Conservation (phyloP, 225 moss, liverwort and hornwort genomes). For the Sphagnum contortum region DNA sequence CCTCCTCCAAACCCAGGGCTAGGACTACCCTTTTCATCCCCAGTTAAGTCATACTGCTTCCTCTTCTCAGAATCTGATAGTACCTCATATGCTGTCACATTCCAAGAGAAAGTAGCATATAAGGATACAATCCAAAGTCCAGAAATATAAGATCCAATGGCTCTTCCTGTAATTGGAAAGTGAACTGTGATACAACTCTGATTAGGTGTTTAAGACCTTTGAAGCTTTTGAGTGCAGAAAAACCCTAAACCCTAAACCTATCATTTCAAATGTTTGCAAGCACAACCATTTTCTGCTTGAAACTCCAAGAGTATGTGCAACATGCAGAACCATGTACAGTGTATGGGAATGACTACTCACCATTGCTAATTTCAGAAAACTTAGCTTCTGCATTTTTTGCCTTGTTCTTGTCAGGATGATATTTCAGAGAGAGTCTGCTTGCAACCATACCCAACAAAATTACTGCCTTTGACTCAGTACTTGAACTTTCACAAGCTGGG, state of each 20-base stretch:
- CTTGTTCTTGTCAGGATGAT: constrained; percentile 91
- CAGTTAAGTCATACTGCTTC: constrained; percentile 73
- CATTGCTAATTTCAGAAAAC: constrained; percentile 79
- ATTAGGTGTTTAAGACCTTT: too few species aligned
- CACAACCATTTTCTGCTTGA: not conserved
- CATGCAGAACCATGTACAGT: too few species aligned
- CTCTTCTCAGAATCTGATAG: constrained; percentile 78
- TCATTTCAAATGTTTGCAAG: not conserved
- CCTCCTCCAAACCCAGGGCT: constrained; percentile 26
- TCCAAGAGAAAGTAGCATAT: not conserved
- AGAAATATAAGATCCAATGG: too few species aligned
- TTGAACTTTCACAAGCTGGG: not conserved
- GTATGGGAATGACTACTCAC: constrained; percentile 17
- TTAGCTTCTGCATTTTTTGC: constrained; percentile 76
- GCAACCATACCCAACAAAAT: constrained; percentile 3
- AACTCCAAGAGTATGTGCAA: not conserved
- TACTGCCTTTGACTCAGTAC: not conserved
- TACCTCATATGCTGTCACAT: constrained; percentile 74
- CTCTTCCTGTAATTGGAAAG: too few species aligned
- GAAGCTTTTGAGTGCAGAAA: not conserved
- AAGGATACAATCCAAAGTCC: too few species aligned
- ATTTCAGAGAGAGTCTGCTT: constrained; percentile 78
- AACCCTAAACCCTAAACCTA: constrained; percentile 14
- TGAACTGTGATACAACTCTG: too few species aligned
- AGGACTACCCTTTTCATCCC: constrained; percentile 56